Evolutionary conservation across 139 green algal species (phyloP).

Genomic region (Chlamydomonas sp.): DNA sequence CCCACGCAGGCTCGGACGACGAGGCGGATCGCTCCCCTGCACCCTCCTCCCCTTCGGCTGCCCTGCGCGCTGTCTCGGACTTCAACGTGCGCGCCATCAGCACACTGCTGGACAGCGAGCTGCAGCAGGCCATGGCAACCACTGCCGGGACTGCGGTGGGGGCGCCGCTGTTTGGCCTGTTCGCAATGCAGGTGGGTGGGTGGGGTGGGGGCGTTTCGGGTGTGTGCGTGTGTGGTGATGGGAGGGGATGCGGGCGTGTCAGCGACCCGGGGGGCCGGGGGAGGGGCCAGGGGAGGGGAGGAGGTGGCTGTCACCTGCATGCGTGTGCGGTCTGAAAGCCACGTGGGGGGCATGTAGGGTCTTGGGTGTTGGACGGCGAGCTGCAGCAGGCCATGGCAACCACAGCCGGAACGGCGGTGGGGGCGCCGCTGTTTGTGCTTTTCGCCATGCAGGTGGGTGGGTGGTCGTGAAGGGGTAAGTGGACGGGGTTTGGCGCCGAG

Average conservation of each 20-base stretch:
- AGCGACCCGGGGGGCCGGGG: neutral
- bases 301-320: constrained; percentile 59
- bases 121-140: constrained; percentile 80
- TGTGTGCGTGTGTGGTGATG: neutral
- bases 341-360: no score
- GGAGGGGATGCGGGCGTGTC: no score
- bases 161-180: constrained; percentile 34
- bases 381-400: constrained; percentile 78
- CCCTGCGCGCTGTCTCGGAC: constrained; percentile 29
- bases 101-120: constrained; percentile 82
- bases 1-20: no score
- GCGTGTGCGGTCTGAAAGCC: no score
- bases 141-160: constrained; percentile 74
- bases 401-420: constrained; percentile 70
- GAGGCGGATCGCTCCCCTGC: neutral
- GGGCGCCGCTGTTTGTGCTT: constrained; percentile 26
- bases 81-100: constrained; percentile 64
- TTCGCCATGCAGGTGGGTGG: neutral
- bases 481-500: no score
- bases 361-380: constrained; percentile 80
- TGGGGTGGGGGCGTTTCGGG: neutral
- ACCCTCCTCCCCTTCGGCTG: neutral
- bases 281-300: constrained; percentile 52
- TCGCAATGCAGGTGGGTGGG: constrained; percentile 7
- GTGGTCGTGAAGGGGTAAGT: neutral